Base-by-base conservation (phyloP, 2,329 filamentous ascomycete species). In the Alternaria sp. region DNA sequence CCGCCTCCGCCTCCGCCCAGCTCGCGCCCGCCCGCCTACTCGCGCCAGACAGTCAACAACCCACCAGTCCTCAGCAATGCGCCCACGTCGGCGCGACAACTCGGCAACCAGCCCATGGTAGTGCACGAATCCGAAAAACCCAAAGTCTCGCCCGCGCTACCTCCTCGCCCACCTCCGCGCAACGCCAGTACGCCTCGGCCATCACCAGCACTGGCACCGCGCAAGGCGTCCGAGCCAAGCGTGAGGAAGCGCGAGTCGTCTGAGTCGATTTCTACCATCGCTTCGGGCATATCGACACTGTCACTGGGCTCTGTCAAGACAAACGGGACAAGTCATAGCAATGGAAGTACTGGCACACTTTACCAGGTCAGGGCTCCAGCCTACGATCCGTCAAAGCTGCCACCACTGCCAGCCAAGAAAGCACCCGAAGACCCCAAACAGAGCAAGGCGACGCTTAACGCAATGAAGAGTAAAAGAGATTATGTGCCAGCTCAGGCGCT, bases 371-470 rank as follows among this genome's bases (percentile, higher is more conserved):
- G 83, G 67, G 85, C 87, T 6, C 87, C 87, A 9, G 82, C 83
- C 47, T 89, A 84, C 76, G 85, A 86, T 61, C 83, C 86, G 49
- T 74, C 81, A 14, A 81, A 82, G 38, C 75, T 88, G 9, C 87
- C 87, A 52, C 79, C 83, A 30, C 76, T 88, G 36, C 86, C 86
- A 49, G 81, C 84, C 1, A 86, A 83, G 67, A 77, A 72, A 51
- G 68, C 73, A n/a, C 70, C 77, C n/a, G 78, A 80, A 49, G 76
- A 82, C 39, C 74, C 75, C 47, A 79, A 81, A 47, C 74, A 72
- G 54, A 73, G 70, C 56, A 76, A 76, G 49, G 71, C 75, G 30
- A 75, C 78, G 5, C 63, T 80, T 28, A 75, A 72, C 34, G 72
- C 77, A 0, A 80, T 77, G 64, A 76, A 73, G 39, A 79, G 79